Percentiles rank a stretch among this genome's conserved stretches.
Evolutionary conservation across 2,329 filamentous ascomycete species (phyloP).

Genomic region (Dichotomopilus funicola): DNA sequence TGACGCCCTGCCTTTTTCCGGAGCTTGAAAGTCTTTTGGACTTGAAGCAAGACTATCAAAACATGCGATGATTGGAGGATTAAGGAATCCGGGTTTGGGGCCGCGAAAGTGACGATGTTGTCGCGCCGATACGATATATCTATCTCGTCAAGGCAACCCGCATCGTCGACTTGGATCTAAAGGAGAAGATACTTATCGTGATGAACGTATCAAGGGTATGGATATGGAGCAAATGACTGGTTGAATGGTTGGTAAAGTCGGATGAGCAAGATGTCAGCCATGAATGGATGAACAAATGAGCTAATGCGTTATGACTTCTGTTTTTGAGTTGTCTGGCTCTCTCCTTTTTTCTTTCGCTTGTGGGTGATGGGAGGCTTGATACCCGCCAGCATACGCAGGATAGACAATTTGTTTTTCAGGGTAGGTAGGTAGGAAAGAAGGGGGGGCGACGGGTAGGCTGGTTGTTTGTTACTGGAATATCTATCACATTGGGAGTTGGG

Average conservation of each 20-base stretch:
- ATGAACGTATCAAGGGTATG: too few species aligned
- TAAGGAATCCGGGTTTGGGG: too few species aligned
- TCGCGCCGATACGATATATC: too few species aligned
- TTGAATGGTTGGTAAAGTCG: background rate
- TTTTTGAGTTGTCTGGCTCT: background rate
- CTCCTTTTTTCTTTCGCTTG: background rate
- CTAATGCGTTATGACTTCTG: slow-evolving; percentile 6
- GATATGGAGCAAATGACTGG: too few species aligned
- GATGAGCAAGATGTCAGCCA: background rate
- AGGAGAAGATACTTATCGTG: too few species aligned
- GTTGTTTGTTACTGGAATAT: background rate
- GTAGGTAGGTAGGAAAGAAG: background rate
- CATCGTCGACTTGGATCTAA: too few species aligned
- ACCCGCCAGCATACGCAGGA: slow-evolving; percentile 6
- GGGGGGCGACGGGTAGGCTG: background rate
- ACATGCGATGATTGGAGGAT: too few species aligned
- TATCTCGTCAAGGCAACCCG: too few species aligned
- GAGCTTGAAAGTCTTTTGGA: too few species aligned
- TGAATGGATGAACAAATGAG: slow-evolving; percentile 2
- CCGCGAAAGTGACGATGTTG: too few species aligned
- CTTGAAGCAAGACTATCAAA: too few species aligned
- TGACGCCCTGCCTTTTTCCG: background rate
- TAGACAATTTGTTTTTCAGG: slow-evolving; percentile 1
- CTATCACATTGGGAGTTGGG: too few species aligned
- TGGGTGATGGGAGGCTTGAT: background rate